Evolutionary conservation across 2,329 filamentous ascomycete species (phyloP), one percentile per base, ranked within the genome.

Genomic region (Calonectria fujianensis): DNA sequence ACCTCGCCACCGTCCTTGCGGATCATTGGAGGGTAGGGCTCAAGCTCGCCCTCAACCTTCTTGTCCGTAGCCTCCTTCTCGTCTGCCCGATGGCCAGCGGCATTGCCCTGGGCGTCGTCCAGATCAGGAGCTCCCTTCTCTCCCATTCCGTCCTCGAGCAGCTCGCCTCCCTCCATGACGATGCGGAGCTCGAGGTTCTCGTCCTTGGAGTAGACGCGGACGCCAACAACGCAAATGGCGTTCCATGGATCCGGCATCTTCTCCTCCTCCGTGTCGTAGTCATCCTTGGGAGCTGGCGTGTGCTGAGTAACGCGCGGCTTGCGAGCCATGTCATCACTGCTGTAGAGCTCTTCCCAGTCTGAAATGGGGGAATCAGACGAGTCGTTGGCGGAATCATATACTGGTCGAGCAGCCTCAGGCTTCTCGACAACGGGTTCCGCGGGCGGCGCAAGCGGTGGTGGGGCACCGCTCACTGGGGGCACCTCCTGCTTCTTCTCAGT

Each of bases 191-290:
- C 87, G 3, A 92, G 84, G 39, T 85, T 83, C 57, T 88, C 86
- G 80, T 93, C 90, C 82, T 90, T 91, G 79, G 89, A 90, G 82
- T 93, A 93, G 8, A 93, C 89, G 6, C 91, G 88, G 67, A 93
- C 84, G 0, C 92, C 91, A 0, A 93, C 88, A 24, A 93, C 89
- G 68, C 88, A 90, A 59, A 93, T 88, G 5, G 91, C 91, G 80
- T 93, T 93, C 91, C 92, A 93, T 1, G 90, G 89, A 31, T 90
- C 88, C 0, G 88, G 83, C 78, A 87, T 85, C 74, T 89, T 90
- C 78, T 92, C 90, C 72, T 91, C 90, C n/a, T 91, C 89, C 0
- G 88, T 88, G 27, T 90, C 88, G 48, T 90, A 89, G 3, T 86
- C 84, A 9, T 86, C 85, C 6, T 81, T 80, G 4, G 80, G 78